Evolutionary conservation across 2,329 filamentous ascomycete genomes (phyloP), one percentile per base, ranked within the genome.

Genomic region (Alternaria gansuensis): DNA sequence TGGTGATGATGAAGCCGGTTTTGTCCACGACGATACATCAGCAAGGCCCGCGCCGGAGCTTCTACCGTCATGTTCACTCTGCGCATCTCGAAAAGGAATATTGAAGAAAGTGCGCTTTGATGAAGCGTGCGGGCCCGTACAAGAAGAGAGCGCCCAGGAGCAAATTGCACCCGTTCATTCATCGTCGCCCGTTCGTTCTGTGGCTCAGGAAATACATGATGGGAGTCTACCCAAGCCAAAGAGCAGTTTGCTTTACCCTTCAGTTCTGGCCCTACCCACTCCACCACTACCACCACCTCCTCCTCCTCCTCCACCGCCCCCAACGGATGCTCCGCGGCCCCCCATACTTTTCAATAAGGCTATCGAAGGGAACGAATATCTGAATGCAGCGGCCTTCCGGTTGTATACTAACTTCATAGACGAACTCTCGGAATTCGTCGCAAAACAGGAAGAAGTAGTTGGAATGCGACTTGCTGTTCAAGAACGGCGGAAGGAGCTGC

Each of bases 371-470:
- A 31, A 57, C n/a, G 31, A 57, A 23, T 44, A 54, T n/a, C 21
- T 66, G 5, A 66, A 55, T 26, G 33, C 54, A 7, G 41, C 43
- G 3, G 63, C 67, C 11, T 49, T 54, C 11, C 53, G 29, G 11
- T 21, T 66, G 3, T 68, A 69, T 44, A 57, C 53, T 7, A 58
- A 57, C 21, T 66, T 69, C 34, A 61, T 69, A 31, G 62, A 68
- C 21, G 60, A 65, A 13, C 49, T 69, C 3, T 50, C 34, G 0
- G 57, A 59, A 4, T 68, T 68, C 36, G 62, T 68, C 5, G 34
- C 51, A 13, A 29, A 55, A n/a, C 64, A 67, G 36, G 51, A 39
- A 9, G 37, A 54, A 8, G 62, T 67, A 1, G 58, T 60, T 5
- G 37, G 33, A 21, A 49, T 11, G 9, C 55, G 65, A n/a, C 40